Conservation (phyloP, 495 filamentous ascomycete species). For the Thermothielavioides terrestris region DNA sequence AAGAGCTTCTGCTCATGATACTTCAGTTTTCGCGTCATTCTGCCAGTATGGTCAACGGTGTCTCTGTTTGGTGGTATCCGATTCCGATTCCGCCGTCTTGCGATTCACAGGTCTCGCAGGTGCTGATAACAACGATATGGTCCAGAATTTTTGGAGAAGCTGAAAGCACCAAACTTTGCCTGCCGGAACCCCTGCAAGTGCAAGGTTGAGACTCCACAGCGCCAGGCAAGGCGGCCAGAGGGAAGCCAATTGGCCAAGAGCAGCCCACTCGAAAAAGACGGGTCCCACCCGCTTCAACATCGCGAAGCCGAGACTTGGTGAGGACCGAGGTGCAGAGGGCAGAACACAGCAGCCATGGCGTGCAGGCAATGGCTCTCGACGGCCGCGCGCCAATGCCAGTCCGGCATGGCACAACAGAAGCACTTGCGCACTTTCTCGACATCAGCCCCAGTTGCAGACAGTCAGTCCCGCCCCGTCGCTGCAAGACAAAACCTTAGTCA, state of each 20-base stretch:
- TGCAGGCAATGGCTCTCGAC: constrained; percentile 10
- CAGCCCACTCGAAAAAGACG: constrained; percentile 1
- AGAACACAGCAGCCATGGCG: constrained; percentile 7
- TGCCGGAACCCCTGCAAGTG: constrained; percentile 6
- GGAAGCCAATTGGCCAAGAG: constrained; percentile 5
- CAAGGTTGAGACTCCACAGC: neutral
- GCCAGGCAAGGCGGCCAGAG: neutral
- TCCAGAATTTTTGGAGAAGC: constrained; percentile 13
- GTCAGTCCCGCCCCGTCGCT: neutral
- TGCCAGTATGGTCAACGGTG: constrained; percentile 13
- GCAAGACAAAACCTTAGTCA: too few species aligned
- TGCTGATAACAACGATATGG: too few species aligned
- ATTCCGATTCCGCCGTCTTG: too few species aligned
- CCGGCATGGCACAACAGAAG: neutral
- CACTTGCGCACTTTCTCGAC: constrained; percentile 11
- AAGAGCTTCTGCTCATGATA: constrained; percentile 37
- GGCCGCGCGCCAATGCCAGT: constrained; percentile 8
- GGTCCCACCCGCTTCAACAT: neutral
- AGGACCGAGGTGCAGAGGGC: neutral
- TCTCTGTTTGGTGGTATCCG: too few species aligned
- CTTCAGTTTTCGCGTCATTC: constrained; percentile 87
- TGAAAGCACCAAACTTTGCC: constrained; percentile 13
- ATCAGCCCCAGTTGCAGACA: constrained; percentile 1
- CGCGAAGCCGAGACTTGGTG: neutral
- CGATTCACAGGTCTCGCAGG: too few species aligned